These are phyloP conservation scores for Eimeria brunetti DNA, from an alignment of 169 alveolate species.

Conservation along the genomic window DNA sequence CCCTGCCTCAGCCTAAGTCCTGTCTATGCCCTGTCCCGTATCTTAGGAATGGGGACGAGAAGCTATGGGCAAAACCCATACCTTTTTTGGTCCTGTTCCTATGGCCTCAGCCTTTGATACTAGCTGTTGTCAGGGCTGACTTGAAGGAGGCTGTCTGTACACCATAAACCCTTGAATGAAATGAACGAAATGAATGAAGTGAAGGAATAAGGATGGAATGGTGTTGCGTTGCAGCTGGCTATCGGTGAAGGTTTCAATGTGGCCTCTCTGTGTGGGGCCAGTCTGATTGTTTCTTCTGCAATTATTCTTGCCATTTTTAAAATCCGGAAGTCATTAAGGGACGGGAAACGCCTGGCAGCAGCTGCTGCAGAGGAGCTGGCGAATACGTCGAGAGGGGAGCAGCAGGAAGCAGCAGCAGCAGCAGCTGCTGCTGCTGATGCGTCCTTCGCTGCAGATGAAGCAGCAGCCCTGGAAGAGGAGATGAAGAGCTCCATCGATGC, in stretches of 20 bases:
- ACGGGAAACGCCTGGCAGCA: not conserved
- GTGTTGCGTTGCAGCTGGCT: not conserved
- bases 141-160: too few relatives aligned
- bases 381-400: not conserved
- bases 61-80: too few relatives aligned
- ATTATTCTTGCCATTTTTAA: conserved; percentile 16
- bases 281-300: conserved; percentile 40
- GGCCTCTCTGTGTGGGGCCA: conserved; percentile 56
- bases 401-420: conserved; percentile 32
- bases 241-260: conserved; percentile 55
- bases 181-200: too few relatives aligned
- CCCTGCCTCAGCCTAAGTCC: too few relatives aligned
- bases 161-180: not conserved
- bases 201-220: too few relatives aligned
- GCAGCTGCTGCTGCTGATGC: not conserved
- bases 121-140: too few relatives aligned
- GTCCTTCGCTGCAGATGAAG: not conserved
- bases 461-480: not conserved
- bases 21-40: too few relatives aligned
- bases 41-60: too few relatives aligned
- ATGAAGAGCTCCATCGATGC: not conserved
- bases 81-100: too few relatives aligned
- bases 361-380: conserved; percentile 5
- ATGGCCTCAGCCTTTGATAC: too few relatives aligned
- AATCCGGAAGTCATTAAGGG: not conserved